phyloP scores from a whole-genome alignment of 176 grass and related monocot species.

The Cenchrus purpureus region DNA sequence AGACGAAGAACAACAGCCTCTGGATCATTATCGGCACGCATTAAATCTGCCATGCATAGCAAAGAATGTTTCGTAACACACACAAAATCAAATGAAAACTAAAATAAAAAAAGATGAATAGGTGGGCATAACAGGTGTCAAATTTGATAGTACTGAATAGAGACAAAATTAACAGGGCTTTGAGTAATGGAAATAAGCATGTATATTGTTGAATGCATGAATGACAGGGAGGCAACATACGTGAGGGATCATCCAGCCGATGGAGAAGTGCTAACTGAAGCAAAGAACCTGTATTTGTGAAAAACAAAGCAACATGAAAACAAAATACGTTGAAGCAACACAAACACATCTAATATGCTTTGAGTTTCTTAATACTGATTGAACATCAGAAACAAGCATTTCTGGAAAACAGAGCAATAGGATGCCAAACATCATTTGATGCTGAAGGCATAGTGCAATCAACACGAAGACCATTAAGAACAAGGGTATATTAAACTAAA shows the following conservation, averaged over 20 bases:
- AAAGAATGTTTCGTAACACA: slow-evolving; percentile 11
- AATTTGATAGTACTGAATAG: not conserved
- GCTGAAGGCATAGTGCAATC: not conserved
- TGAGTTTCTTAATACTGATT: not conserved
- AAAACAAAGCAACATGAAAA: slow-evolving; percentile 27
- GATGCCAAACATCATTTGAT: not conserved
- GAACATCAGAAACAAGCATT: not conserved
- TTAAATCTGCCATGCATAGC: slow-evolving; percentile 33
- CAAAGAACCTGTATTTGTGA: slow-evolving; percentile 56
- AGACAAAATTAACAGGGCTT: not conserved
- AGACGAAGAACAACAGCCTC: slow-evolving; percentile 57
- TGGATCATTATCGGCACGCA: slow-evolving; percentile 50
- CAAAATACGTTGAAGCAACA: slow-evolving; percentile 7
- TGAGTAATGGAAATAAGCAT: not conserved
- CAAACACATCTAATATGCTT: not conserved
- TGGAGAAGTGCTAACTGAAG: slow-evolving; percentile 61
- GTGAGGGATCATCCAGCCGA: slow-evolving; percentile 36
- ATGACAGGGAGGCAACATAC: slow-evolving; percentile 38
- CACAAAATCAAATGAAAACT: not conserved
- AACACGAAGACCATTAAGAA: not conserved
- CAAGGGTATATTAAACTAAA: not conserved
- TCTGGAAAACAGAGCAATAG: not conserved
- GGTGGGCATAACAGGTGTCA: not conserved
- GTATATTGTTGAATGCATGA: not conserved
- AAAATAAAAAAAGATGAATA: not conserved